phyloP scores from a whole-genome alignment of 768 basidiomycete species.

The Wakefieldia striispora region DNA sequence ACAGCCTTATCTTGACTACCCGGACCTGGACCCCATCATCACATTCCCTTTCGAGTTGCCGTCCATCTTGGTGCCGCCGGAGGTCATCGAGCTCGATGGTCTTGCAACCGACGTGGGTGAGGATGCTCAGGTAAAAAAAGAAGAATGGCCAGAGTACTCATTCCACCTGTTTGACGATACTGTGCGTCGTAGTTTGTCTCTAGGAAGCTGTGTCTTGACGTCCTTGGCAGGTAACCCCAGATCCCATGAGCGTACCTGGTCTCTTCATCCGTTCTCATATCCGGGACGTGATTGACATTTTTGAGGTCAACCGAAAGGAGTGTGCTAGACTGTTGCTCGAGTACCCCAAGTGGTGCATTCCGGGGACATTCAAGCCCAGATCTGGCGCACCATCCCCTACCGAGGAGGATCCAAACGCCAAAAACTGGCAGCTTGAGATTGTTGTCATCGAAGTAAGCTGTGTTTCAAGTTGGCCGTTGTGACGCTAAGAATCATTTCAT shows the following conservation, averaged over 20 bases:
- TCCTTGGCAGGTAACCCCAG: slow-evolving; percentile 63
- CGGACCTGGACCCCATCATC: slow-evolving; percentile 38
- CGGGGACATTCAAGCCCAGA: slow-evolving; percentile 82
- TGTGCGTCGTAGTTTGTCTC: slow-evolving; percentile 30
- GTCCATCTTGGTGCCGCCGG: slow-evolving; percentile 81
- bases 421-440: slow-evolving; percentile 87
- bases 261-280: slow-evolving; percentile 76
- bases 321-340: slow-evolving; percentile 84
- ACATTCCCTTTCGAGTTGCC: slow-evolving; percentile 66
- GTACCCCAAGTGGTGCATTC: slow-evolving; percentile 78
- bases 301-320: slow-evolving; percentile 95
- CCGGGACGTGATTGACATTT: slow-evolving; percentile 80
- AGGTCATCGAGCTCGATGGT: slow-evolving; percentile 77
- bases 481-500: neutral
- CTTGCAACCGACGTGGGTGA: slow-evolving; percentile 68
- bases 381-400: slow-evolving; percentile 51
- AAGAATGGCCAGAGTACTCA: slow-evolving; percentile 78
- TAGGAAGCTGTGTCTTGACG: neutral
- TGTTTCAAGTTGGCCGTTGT: neutral
- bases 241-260: slow-evolving; percentile 69
- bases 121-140: slow-evolving; percentile 71
- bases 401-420: slow-evolving; percentile 52
- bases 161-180: slow-evolving; percentile 63
- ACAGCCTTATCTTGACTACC: slow-evolving; percentile 59
- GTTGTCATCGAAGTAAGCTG: slow-evolving; percentile 74